These are phyloP conservation scores for Asterophora parasitica DNA, from an alignment of 768 basidiomycete genomes.

Conservation along the genomic window DNA sequence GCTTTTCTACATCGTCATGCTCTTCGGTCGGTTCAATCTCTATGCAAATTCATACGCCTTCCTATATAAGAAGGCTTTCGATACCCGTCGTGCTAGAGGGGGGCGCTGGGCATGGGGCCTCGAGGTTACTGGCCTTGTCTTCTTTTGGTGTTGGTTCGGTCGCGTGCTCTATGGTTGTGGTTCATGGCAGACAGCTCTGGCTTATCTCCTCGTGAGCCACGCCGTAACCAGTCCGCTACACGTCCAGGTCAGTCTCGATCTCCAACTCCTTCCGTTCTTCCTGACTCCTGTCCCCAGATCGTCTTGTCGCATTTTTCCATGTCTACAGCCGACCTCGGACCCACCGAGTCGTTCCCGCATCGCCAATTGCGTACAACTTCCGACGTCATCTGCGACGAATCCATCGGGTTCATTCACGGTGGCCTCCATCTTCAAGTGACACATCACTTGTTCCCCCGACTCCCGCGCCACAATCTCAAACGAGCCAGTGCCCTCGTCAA, in stretches of 20 bases:
- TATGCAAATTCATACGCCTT: constrained; percentile 83
- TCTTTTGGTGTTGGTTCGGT: constrained; percentile 90
- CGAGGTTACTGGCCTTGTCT: constrained; percentile 70
- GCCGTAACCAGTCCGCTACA: constrained; percentile 87
- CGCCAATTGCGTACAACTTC: constrained; percentile 97
- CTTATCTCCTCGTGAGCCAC: constrained; percentile 82
- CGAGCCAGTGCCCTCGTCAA: constrained; percentile 82
- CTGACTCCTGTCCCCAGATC: constrained; percentile 46
- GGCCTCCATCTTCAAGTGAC: constrained; percentile 98
- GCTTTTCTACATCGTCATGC: constrained; percentile 87
- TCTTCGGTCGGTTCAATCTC: constrained; percentile 91
- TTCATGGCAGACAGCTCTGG: constrained; percentile 61
- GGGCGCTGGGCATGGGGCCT: constrained; percentile 74
- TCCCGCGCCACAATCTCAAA: constrained; percentile 89
- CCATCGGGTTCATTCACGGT: constrained; percentile 87
- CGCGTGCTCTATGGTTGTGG: constrained; percentile 66
- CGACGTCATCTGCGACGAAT: constrained; percentile 84
- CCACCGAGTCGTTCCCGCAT: constrained; percentile 85
- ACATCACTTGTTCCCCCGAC: constrained; percentile 93
- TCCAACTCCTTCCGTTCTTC: neutral
- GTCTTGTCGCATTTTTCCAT: constrained; percentile 97
- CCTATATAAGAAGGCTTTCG: constrained; percentile 61
- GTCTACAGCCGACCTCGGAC: constrained; percentile 89
- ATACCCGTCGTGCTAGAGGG: constrained; percentile 59
- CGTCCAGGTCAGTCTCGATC: constrained; percentile 63